Conservation (phyloP, 495 filamentous ascomycete genomes). For the Cercophora newfieldiana region DNA sequence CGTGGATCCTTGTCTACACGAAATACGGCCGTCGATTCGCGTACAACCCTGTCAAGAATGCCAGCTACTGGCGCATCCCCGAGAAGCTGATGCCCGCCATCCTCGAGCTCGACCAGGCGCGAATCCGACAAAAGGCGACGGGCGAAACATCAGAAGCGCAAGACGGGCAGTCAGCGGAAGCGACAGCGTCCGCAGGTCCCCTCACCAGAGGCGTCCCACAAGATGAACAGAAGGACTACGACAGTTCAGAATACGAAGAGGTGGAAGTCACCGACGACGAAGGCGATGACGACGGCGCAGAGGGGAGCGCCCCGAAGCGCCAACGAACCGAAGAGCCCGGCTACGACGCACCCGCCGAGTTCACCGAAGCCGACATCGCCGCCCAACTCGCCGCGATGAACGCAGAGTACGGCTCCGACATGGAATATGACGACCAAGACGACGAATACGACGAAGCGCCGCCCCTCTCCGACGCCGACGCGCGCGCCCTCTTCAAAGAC, state of each 20-base stretch:
- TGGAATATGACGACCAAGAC: constrained; percentile 66
- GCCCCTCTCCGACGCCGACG: constrained; percentile 65
- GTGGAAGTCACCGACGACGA: constrained; percentile 81
- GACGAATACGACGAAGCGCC: constrained; percentile 69
- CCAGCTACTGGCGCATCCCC: constrained; percentile 92
- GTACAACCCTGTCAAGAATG: constrained; percentile 76
- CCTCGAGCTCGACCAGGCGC: constrained; percentile 63
- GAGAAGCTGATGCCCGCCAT: constrained; percentile 79
- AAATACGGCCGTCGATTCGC: constrained; percentile 86
- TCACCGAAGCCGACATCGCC: constrained; percentile 93
- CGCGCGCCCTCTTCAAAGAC: constrained; percentile 76
- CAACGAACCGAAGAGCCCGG: constrained; percentile 60
- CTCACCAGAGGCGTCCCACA: not conserved
- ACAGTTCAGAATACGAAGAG: constrained; percentile 75
- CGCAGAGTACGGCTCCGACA: constrained; percentile 64
- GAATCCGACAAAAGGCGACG: constrained; percentile 51
- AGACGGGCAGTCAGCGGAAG: not conserved
- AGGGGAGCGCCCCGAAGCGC: constrained; percentile 60
- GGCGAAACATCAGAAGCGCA: constrained; percentile 10
- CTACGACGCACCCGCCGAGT: constrained; percentile 68
- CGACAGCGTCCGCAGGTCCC: constrained; percentile 3
- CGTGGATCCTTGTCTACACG: constrained; percentile 93
- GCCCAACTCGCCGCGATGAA: constrained; percentile 89
- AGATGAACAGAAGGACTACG: constrained; percentile 31
- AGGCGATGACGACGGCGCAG: constrained; percentile 36